phyloP scores from a whole-genome alignment of 805 yeast genomes.

The Candida xiaguanensis region DNA sequence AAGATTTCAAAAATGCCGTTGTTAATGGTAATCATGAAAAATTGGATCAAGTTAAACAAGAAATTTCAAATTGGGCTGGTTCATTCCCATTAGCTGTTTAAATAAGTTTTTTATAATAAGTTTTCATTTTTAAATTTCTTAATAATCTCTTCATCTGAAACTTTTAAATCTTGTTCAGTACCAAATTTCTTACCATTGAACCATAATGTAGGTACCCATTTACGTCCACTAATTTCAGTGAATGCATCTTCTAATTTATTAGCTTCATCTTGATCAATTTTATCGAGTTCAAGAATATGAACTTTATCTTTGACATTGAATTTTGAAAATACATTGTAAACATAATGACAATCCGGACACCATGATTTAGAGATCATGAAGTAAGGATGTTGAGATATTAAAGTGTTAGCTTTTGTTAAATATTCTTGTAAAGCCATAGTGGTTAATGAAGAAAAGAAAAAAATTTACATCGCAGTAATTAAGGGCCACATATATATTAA shows the following conservation, averaged over 20 bases:
- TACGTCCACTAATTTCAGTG: slow-evolving; percentile 52
- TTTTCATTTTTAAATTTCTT: slow-evolving; percentile 24
- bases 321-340: slow-evolving; percentile 51
- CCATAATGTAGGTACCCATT: slow-evolving; percentile 70
- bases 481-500: slow-evolving; percentile 16
- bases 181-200: slow-evolving; percentile 59
- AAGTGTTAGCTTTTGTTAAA: neutral
- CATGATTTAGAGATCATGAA: slow-evolving; percentile 66
- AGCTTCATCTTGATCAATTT: slow-evolving; percentile 47
- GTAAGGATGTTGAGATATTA: slow-evolving; percentile 30
- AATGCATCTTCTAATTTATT: slow-evolving; percentile 50
- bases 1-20: slow-evolving; percentile 88
- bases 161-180: slow-evolving; percentile 46
- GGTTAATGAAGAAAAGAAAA: neutral
- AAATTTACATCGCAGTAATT: slow-evolving; percentile 1
- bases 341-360: slow-evolving; percentile 78
- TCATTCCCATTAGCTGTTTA: slow-evolving; percentile 59
- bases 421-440: slow-evolving; percentile 1
- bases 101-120: slow-evolving; percentile 5
- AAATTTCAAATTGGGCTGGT: slow-evolving; percentile 90
- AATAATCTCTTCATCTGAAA: slow-evolving; percentile 34
- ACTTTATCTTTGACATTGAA: slow-evolving; percentile 49
- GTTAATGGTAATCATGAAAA: slow-evolving; percentile 65
- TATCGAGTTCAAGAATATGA: slow-evolving; percentile 59
- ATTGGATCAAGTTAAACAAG: slow-evolving; percentile 63